These are phyloP conservation scores for Schwanniomyces sp. DNA, from an alignment of 805 yeast species.

Conservation along the genomic window DNA sequence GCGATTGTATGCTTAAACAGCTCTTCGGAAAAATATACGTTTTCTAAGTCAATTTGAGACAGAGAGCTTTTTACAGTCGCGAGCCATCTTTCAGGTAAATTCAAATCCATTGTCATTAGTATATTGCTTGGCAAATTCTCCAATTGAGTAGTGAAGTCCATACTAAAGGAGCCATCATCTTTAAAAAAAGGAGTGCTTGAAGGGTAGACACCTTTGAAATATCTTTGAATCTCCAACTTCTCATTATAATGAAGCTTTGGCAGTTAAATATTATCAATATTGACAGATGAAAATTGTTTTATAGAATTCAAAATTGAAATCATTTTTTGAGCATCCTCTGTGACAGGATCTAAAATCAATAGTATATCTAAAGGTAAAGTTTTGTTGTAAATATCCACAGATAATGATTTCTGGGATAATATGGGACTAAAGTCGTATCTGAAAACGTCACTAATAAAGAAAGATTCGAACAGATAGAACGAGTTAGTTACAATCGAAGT, in stretches of 20 bases:
- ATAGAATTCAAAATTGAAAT: slow-evolving; percentile 46
- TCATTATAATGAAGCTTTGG: slow-evolving; percentile 48
- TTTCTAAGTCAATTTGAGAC: slow-evolving; percentile 55
- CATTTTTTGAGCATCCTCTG: slow-evolving; percentile 65
- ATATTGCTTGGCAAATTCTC: slow-evolving; percentile 45
- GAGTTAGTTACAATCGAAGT: slow-evolving; percentile 45
- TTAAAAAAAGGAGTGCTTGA: slow-evolving; percentile 28
- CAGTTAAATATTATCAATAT: slow-evolving; percentile 53
- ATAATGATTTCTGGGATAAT: slow-evolving; percentile 25
- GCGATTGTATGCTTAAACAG: slow-evolving; percentile 41
- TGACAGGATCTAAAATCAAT: slow-evolving; percentile 69
- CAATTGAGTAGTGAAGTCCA: slow-evolving; percentile 34
- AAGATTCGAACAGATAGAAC: slow-evolving; percentile 42
- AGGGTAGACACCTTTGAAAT: slow-evolving; percentile 52
- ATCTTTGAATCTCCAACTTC: slow-evolving; percentile 53
- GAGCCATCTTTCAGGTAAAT: slow-evolving; percentile 70
- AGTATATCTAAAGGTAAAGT: slow-evolving; percentile 52
- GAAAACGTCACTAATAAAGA: slow-evolving; percentile 41
- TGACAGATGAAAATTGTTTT: slow-evolving; percentile 47
- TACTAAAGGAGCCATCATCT: slow-evolving; percentile 15
- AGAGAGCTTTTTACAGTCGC: slow-evolving; percentile 49
- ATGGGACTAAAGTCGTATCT: slow-evolving; percentile 46
- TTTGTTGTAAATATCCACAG: slow-evolving; percentile 15
- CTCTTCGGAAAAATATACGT: slow-evolving; percentile 47
- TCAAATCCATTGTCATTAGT: slow-evolving; percentile 54